Evolutionary conservation across 768 basidiomycete species (phyloP), one percentile per base, ranked within the genome.

Genomic region (Rhizopogon rudus): DNA sequence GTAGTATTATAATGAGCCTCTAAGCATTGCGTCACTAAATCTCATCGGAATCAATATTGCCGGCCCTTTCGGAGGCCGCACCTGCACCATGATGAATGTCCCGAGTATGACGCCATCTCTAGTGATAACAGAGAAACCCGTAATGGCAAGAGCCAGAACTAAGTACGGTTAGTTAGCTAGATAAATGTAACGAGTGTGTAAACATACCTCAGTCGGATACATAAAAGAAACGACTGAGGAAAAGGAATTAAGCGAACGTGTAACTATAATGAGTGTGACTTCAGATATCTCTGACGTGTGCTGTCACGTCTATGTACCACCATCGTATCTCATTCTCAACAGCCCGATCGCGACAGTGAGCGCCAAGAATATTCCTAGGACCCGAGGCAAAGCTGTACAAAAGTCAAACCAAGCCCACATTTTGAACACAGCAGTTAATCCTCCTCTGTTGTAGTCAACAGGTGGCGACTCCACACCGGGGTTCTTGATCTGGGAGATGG

Each of bases 371-470:
- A 17, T 35, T 17, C 25, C 40, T 44, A 35, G 35, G 13, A 20
- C 10, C 48, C 42, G 41, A 35, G 42, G 41, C 17, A 49, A 17
- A n/a, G 55, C 22, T 10, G 51, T 16, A 28, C 46, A 49, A 4
- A 40, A 61, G 29, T 60, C 58, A 20, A 67, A 2, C 79, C 80
- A 82, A 28, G 73, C 20, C 77, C 79, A 83, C 79, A 83, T 77
- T 62, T 65, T 63, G 22, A 75, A 22, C 3, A 81, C 40, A 8
- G 73, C 71, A 14, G 63, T 66, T 14, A 79, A 28, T n/a, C 71
- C 71, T 22, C 69, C 68, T 53, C 76, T 58, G 20, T 44, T 51
- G 60, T 69, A 71, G 40, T 71, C 58, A 9, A 66, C 61, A 14
- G 54, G 59, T 6, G 44, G 45, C 28, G 54, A 57, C 10, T 56